A percentile compares a stretch with the other conserved stretches of the same genome.
Evolutionary conservation across 78 protist genomes (phyloP).

Genomic region (Reticulomyxa filosa): DNA sequence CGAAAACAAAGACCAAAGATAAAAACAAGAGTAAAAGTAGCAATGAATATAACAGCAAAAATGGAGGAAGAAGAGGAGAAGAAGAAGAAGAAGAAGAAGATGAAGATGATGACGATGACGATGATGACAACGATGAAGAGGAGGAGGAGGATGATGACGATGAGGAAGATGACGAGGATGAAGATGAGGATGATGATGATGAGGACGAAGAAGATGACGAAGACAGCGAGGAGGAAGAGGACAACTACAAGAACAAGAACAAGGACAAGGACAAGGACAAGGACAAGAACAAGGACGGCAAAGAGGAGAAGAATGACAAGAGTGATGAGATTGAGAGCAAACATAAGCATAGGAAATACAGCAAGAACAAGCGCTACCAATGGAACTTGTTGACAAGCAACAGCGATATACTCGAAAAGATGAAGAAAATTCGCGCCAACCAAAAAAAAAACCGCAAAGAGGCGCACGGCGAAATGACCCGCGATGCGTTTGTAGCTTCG

Average conservation of each 20-base stretch:
- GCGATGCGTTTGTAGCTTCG: no score
- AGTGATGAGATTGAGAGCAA: neutral
- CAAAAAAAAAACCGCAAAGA: no score
- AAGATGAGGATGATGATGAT: neutral
- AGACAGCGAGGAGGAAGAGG: neutral
- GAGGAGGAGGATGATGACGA: neutral
- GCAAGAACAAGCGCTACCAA: no score
- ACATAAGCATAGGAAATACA: neutral
- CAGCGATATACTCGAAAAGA: no score
- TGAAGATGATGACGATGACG: neutral
- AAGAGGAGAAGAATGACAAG: neutral
- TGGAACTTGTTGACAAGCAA: no score
- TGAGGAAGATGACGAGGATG: neutral
- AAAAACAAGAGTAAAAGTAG: neutral
- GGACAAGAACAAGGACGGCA: neutral
- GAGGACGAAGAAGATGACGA: neutral
- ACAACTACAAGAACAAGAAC: neutral
- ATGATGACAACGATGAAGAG: neutral
- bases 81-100: neutral
- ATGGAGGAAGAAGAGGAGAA: no score
- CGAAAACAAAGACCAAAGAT: neutral
- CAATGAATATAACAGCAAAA: no score
- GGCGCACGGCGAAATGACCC: no score
- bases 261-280: neutral
- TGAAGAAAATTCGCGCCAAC: no score